phyloP scores from a whole-genome alignment of 164 flowering plant species.

The Tetracentron sinense region DNA sequence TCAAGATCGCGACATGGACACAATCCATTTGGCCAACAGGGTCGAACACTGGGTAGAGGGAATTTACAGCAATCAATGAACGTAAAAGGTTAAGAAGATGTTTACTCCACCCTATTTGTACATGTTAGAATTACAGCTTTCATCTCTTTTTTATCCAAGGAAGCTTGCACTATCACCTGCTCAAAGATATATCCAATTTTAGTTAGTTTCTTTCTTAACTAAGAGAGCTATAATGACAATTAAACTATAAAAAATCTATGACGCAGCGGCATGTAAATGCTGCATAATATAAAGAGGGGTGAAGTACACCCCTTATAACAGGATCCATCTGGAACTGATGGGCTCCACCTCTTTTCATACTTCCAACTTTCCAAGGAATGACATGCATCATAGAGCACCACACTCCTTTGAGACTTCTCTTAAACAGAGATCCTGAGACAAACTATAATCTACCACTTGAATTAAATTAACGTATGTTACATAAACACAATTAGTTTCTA shows the following conservation, averaged over 20 bases:
- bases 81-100: not conserved
- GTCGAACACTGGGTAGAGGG: not conserved
- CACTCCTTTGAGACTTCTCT: too few relatives aligned
- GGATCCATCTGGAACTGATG: too few relatives aligned
- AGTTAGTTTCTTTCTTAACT: too few relatives aligned
- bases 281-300: not conserved
- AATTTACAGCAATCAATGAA: constrained; percentile 5
- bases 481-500: too few relatives aligned
- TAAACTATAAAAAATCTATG: not conserved
- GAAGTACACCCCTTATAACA: not conserved
- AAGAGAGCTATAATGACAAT: not conserved
- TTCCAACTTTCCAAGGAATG: too few relatives aligned
- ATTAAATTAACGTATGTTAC: too few relatives aligned
- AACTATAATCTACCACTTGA: too few relatives aligned
- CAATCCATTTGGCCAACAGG: too few relatives aligned
- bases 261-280: not conserved
- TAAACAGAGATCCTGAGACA: too few relatives aligned
- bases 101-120: constrained; percentile 58
- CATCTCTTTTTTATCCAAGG: constrained; percentile 75
- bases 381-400: too few relatives aligned
- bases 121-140: constrained; percentile 70
- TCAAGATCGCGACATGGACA: too few relatives aligned
- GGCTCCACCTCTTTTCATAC: too few relatives aligned
- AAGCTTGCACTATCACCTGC: constrained; percentile 72
- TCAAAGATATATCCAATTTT: not conserved